Evolutionary conservation across 495 filamentous ascomycete genomes (phyloP), one percentile per base, ranked within the genome.

Genomic region (Baudoinia panamericana): DNA sequence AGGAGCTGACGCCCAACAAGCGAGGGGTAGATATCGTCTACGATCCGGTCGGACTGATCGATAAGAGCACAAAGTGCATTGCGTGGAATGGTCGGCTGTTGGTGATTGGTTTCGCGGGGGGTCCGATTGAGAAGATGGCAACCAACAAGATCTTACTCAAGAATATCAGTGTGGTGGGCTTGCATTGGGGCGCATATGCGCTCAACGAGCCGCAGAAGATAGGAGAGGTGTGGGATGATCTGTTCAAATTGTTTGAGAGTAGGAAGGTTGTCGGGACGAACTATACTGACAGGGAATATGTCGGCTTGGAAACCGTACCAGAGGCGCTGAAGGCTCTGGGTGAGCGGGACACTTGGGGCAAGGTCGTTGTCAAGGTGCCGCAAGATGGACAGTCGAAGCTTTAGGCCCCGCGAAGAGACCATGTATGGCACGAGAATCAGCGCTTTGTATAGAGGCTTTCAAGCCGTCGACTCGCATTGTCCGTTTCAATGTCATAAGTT

Each of bases 131-230:
- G 65, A 90, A 90, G 61, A 72, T 95, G 39, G 82, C 82, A 15
- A 72, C 86, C 68, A 96, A 96, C 58, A 74, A 85, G 61, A 82
- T 93, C 17, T 58, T 94, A 50, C 64, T 96, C 52, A 96, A 94
- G 72, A 96, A 96, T 62, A 86, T 94, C 40, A 80, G 75, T 48
- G 57, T 96, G 11, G 80, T 94, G 3, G 88, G 88, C 1, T 60
- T 94, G 53, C 84, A 93, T 59, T 96, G 87, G 87, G 88, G 88
- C 1, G 67, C 73, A 59, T 96, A 93, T 66, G 66, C 76, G 2
- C 69, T 62, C 23, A 70, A 74, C 48, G 84, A 93, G 65, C 73
- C 63, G 35, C 71, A 78, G 59, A 81, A 70, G 5, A 72, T 90
- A 0, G 67, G 66, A 16, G 59, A 53, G 3, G 86, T 94, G 1